A percentile compares a stretch with the other conserved stretches of the same genome.
Evolutionary conservation across 73 alveolate species (phyloP).

Genomic region (Durusdinium trenchii): DNA sequence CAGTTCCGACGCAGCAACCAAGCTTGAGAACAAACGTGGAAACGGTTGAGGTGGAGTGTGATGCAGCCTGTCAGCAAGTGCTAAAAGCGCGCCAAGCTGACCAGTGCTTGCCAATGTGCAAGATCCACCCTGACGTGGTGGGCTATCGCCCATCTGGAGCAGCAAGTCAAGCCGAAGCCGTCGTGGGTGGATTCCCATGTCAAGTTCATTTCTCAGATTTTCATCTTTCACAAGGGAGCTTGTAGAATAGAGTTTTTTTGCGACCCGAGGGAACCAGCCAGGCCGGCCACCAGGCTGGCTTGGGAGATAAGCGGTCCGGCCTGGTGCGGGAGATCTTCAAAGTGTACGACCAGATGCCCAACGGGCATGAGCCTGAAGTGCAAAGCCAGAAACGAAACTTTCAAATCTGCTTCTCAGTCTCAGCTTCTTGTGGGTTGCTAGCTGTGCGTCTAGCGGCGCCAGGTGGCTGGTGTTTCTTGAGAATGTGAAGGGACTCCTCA

Average conservation of each 20-base stretch:
- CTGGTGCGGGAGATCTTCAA: background rate
- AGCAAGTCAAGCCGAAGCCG: background rate
- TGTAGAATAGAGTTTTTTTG: too few species aligned
- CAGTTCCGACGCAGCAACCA: too few species aligned
- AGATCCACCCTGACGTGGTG: background rate
- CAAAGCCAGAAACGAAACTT: too few species aligned
- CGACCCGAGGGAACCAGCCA: background rate
- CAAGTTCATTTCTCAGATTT: background rate
- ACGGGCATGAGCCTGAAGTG: background rate
- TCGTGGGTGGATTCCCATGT: background rate
- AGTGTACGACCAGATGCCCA: background rate
- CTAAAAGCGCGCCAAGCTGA: background rate
- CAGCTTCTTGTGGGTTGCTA: background rate
- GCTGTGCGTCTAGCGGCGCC: too few species aligned
- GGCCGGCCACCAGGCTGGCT: background rate
- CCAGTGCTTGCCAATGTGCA: background rate
- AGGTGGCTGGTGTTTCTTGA: background rate
- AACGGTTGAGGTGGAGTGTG: background rate
- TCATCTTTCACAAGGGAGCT: too few species aligned
- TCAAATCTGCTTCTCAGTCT: too few species aligned
- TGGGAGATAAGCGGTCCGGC: background rate
- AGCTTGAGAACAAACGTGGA: background rate
- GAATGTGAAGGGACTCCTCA: background rate
- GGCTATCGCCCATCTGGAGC: background rate
- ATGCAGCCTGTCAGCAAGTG: background rate